A percentile compares a stretch with the other conserved stretches of the same genome.
Evolutionary conservation across 2,329 filamentous ascomycete species (phyloP).

Genomic region (Aspergillus versicolor): DNA sequence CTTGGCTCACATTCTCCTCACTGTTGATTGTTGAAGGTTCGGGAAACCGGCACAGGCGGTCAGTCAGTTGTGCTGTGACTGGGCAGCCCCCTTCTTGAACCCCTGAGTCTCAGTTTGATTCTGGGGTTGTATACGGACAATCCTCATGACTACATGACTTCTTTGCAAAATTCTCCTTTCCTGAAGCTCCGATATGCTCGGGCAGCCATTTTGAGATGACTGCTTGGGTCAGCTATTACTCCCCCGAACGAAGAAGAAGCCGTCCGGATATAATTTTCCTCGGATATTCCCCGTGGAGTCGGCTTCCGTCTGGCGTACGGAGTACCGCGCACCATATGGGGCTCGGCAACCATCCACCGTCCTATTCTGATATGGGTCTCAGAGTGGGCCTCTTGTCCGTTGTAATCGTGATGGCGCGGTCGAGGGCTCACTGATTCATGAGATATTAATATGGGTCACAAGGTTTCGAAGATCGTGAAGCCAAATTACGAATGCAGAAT

Average conservation of each 20-base stretch:
- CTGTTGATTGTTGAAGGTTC: slow-evolving; percentile 11
- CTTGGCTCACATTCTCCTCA: neutral
- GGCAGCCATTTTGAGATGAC: too few species aligned
- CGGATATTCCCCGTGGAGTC: slow-evolving; percentile 10
- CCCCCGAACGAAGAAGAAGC: neutral
- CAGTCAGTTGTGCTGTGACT: slow-evolving; percentile 2
- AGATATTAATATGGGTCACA: neutral
- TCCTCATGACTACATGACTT: neutral
- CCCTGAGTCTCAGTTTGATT: neutral
- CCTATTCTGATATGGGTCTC: neutral
- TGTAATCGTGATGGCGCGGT: slow-evolving; percentile 1
- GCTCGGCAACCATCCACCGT: neutral
- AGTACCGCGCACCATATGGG: neutral
- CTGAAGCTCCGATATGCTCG: neutral
- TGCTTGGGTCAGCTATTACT: neutral
- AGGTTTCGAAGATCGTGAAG: neutral
- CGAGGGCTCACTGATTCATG: neutral
- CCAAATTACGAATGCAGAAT: neutral
- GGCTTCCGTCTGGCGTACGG: slow-evolving; percentile 1
- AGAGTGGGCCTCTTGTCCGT: neutral
- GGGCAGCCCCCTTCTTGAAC: neutral
- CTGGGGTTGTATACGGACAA: neutral
- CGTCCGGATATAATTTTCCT: neutral
- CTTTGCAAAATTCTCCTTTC: neutral
- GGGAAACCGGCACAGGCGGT: slow-evolving; percentile 35